Conservation (phyloP, 805 yeast species). For the Kodamaea hsintzibuensis region DNA sequence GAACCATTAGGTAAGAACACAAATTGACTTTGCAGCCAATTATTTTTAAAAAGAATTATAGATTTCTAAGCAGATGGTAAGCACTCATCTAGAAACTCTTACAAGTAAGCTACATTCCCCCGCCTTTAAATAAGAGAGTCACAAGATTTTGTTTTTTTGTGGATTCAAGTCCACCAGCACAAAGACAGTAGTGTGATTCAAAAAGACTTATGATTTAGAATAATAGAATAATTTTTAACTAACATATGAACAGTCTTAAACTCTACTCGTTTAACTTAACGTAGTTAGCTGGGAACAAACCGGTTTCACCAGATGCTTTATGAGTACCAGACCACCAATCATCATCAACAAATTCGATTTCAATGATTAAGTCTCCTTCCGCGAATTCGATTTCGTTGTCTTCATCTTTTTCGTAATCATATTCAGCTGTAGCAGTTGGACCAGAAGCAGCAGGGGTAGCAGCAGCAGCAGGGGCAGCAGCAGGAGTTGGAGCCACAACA, state of each 20-base stretch:
- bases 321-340: constrained; percentile 97
- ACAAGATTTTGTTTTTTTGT: no score
- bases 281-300: constrained; percentile 90
- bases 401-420: constrained; percentile 86
- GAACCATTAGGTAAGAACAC: no score
- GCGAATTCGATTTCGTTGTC: constrained; percentile 85
- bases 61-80: no score
- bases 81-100: no score
- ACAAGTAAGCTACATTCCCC: no score
- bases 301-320: constrained; percentile 64
- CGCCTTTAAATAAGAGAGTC: no score
- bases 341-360: constrained; percentile 86
- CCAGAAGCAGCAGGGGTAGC: constrained; percentile 20
- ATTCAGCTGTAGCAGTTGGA: constrained; percentile 62
- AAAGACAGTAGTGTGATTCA: not conserved
- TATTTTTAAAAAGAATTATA: no score
- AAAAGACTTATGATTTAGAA: not conserved
- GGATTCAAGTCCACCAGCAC: no score
- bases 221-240: not conserved
- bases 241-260: not conserved
- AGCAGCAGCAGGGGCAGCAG: constrained; percentile 15
- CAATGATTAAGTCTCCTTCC: constrained; percentile 79
- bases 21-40: no score
- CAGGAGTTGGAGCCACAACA: constrained; percentile 15
- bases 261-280: constrained; percentile 42